Evolutionary conservation across 1,139 yeast species (phyloP), one percentile per base, ranked within the genome.

Genomic region (Saccharomyces hybrid): DNA sequence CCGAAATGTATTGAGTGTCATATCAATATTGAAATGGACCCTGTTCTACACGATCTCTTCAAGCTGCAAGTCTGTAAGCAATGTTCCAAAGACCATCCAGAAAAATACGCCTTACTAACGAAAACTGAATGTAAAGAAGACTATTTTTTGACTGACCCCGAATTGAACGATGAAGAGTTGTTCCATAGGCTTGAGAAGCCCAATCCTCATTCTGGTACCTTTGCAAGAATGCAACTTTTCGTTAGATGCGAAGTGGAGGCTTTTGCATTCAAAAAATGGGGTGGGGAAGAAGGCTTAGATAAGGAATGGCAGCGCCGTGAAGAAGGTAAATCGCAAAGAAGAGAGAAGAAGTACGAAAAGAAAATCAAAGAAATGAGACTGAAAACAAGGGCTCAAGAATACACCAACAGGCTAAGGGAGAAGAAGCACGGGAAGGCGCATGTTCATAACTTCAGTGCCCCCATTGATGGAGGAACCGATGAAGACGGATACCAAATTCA

Each of bases 101-200:
- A 95, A 51, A 93, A 93, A 67, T 95, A 91, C 67, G 82, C 98
- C 0, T 71, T 95, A 31, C 73, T 95, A 52, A 95, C 99, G 9
- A 95, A 95, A 70, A 95, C 99, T 0, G 99, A 95, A 71, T 89
- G 97, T 69, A 81, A 84, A 52, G 95, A 88, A 62, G 99, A 95
- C 71, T 95, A 95, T 66, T 78, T 93, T 49, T 70, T 93, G 42
- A 93, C 99, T 0, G 98, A 93, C 56, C 95, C 97, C 0, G 99
- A 95, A 69, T 75, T 95, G 46, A 78, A 82, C 52, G 99, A 95
- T 68, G 72, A 71, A 3, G 75, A 73, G 1, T 71, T 90, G 30
- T 75, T 95, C 58, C 86, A 87, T 5, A 81, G 95, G 59, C 75
- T 91, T 57, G 96, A 90, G 61, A 88, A 91, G 63, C 91, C 97